Conservation (phyloP, 2,329 filamentous ascomycete genomes). For the Diplodia seriata region DNA sequence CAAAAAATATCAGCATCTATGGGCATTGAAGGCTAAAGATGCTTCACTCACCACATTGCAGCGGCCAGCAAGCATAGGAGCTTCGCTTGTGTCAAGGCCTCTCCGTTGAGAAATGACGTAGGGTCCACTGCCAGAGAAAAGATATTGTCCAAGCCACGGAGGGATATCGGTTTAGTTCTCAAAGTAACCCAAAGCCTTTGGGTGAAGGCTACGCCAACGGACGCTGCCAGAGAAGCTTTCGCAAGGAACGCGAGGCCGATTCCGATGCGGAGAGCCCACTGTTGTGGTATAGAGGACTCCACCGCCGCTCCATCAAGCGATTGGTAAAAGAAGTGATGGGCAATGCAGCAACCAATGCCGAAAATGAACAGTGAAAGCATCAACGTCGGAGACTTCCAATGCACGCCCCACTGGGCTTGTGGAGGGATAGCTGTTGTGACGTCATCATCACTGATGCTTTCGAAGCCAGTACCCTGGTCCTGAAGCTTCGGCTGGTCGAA, state of each 20-base stretch:
- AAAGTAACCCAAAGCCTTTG: constrained; percentile 16
- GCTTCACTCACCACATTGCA: constrained; percentile 6
- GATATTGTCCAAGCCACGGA: constrained; percentile 7
- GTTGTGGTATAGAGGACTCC: background rate
- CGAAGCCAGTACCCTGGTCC: background rate
- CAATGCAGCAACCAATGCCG: background rate
- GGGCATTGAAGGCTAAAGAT: background rate
- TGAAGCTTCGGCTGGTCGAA: background rate
- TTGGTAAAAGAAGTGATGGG: constrained; percentile 10
- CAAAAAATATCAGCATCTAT: background rate
- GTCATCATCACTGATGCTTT: background rate
- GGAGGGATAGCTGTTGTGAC: background rate
- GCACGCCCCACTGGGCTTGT: background rate
- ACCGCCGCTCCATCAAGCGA: background rate
- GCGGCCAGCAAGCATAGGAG: constrained; percentile 4
- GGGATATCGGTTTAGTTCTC: background rate
- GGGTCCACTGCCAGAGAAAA: constrained; percentile 12
- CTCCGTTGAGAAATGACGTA: background rate
- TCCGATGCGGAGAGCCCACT: constrained; percentile 16
- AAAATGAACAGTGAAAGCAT: constrained; percentile 2
- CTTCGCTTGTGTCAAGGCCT: background rate
- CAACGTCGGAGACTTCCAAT: constrained; percentile 6
- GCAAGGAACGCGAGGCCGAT: constrained; percentile 8
- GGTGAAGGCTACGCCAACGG: constrained; percentile 9
- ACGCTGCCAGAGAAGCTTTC: constrained; percentile 8